Conservation (phyloP, 2,329 filamentous ascomycete species). For the Xylariaceae sp. region DNA sequence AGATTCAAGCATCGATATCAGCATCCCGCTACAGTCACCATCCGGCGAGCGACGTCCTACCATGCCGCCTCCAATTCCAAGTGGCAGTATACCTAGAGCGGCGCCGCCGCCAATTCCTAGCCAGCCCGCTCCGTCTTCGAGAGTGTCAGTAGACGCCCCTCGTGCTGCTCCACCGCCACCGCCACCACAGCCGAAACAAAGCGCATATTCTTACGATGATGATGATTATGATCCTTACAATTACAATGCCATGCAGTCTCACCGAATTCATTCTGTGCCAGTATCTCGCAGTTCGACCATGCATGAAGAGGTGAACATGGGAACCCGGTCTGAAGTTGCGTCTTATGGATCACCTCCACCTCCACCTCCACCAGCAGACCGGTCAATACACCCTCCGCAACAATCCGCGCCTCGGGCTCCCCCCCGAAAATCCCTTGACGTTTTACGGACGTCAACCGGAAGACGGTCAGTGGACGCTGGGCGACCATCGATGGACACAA, state of each 20-base stretch:
- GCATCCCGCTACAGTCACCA: conserved; percentile 57
- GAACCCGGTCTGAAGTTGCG: conserved; percentile 46
- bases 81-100: conserved; percentile 51
- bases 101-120: conserved; percentile 63
- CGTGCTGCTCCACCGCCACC: conserved; percentile 43
- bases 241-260: conserved; percentile 38
- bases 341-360: conserved; percentile 32
- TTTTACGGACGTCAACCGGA: conserved; percentile 47
- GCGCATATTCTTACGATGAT: conserved; percentile 38
- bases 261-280: conserved; percentile 11
- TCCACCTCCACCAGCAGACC: conserved; percentile 42
- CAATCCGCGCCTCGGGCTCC: conserved; percentile 36
- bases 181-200: conserved; percentile 10
- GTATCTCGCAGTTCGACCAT: conserved; percentile 35
- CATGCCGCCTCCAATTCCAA: conserved; percentile 54
- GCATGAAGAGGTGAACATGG: conserved; percentile 43
- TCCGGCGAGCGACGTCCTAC: conserved; percentile 41
- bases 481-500: conserved; percentile 71
- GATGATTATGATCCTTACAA: conserved; percentile 70
- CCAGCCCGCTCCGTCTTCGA: conserved; percentile 48
- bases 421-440: conserved; percentile 61
- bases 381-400: conserved; percentile 41
- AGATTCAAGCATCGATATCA: conserved; percentile 73
- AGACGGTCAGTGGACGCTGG: conserved; percentile 69
- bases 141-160: conserved; percentile 67